Conservation (phyloP, 257 asterid species). For the Salvia rosmarinus region DNA sequence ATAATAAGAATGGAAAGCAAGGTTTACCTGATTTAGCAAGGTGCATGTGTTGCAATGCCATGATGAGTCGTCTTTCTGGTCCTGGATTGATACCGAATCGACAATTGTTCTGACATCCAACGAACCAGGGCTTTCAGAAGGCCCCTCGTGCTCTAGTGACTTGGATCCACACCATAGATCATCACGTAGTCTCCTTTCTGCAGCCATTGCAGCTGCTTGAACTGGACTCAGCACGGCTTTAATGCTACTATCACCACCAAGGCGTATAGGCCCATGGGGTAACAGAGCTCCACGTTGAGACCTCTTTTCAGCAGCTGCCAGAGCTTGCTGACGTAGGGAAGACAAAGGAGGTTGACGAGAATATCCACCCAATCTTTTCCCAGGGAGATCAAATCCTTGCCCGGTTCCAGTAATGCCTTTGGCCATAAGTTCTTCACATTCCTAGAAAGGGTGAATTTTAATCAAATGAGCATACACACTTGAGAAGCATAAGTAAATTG, state of each 20-base stretch:
- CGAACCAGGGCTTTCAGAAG: slow-evolving; percentile 44
- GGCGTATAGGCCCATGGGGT: slow-evolving; percentile 65
- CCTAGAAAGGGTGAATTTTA: slow-evolving; percentile 44
- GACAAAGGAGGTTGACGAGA: slow-evolving; percentile 66
- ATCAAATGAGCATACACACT: slow-evolving; percentile 6
- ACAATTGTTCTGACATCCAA: slow-evolving; percentile 22
- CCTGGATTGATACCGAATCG: slow-evolving; percentile 36
- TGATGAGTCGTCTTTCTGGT: slow-evolving; percentile 37
- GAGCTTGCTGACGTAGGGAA: slow-evolving; percentile 62
- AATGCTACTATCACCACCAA: slow-evolving; percentile 76
- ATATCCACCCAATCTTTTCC: slow-evolving; percentile 81
- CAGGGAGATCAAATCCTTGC: slow-evolving; percentile 82
- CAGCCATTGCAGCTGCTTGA: slow-evolving; percentile 98
- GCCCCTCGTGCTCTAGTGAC: slow-evolving; percentile 46
- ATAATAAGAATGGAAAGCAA: slow-evolving; percentile 6
- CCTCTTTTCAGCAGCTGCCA: slow-evolving; percentile 70
- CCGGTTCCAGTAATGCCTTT: slow-evolving; percentile 75
- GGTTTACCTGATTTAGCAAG: slow-evolving; percentile 61
- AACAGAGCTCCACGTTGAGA: slow-evolving; percentile 47
- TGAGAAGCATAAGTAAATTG: slow-evolving; percentile 3
- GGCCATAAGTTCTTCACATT: slow-evolving; percentile 75
- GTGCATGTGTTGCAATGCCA: slow-evolving; percentile 77
- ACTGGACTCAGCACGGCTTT: slow-evolving; percentile 67
- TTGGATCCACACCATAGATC: slow-evolving; percentile 85
- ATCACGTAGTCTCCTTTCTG: slow-evolving; percentile 80